Evolutionary conservation across 2,329 filamentous ascomycete genomes (phyloP).

Genomic region (Canariomyces notabilis): DNA sequence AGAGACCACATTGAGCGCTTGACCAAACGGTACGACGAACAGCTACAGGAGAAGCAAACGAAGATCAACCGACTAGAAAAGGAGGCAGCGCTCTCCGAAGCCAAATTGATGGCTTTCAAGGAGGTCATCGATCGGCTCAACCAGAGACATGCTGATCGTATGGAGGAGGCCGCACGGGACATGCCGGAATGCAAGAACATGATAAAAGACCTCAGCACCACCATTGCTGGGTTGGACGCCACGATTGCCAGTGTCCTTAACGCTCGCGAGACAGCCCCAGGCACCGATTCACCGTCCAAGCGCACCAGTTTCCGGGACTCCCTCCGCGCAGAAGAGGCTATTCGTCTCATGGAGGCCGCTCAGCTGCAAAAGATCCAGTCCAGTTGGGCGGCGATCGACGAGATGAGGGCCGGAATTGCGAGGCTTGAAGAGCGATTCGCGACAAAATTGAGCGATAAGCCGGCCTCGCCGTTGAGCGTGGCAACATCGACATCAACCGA

Average conservation of each 20-base stretch:
- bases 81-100: not conserved
- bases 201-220: not conserved
- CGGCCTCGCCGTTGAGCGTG: too few species aligned
- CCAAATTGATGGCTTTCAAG: not conserved
- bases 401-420: not conserved
- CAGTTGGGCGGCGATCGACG: not conserved
- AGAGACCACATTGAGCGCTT: not conserved
- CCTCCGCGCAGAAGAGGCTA: not conserved
- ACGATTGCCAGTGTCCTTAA: not conserved
- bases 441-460: too few species aligned
- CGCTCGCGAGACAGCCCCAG: not conserved
- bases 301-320: not conserved
- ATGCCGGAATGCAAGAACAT: not conserved
- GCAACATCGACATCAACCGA: not conserved
- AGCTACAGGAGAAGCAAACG: not conserved
- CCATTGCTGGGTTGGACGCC: not conserved
- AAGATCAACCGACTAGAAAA: not conserved
- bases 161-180: not conserved
- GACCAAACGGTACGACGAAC: too few species aligned
- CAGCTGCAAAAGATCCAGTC: not conserved
- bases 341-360: not conserved
- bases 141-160: not conserved
- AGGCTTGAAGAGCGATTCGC: not conserved
- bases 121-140: slow-evolving; percentile 1
- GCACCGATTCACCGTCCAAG: not conserved